phyloP scores from a whole-genome alignment of 495 filamentous ascomycete species.

The Aspergillus sparsus region DNA sequence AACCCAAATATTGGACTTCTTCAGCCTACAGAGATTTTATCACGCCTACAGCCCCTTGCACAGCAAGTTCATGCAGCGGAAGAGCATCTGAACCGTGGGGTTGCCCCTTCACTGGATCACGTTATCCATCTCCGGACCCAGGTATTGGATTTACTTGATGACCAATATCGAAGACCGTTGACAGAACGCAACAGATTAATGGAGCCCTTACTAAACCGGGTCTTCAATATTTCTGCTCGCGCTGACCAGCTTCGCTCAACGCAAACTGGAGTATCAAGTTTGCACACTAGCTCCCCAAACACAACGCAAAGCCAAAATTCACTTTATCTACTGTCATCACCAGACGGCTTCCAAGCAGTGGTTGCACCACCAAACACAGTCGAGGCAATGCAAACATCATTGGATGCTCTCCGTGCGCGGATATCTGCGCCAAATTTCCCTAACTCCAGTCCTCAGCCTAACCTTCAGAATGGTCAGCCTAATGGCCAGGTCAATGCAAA shows the following conservation, averaged over 20 bases:
- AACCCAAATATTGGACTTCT: background rate
- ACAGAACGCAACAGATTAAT: conserved; percentile 25
- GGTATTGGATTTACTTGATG: conserved; percentile 35
- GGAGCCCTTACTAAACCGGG: conserved; percentile 32
- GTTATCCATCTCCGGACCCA: conserved; percentile 38
- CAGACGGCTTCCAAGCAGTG: conserved; percentile 59
- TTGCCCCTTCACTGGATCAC: conserved; percentile 32
- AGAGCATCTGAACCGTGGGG: conserved; percentile 41
- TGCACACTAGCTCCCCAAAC: conserved; percentile 10
- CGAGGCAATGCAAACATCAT: conserved; percentile 48
- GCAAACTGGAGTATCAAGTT: conserved; percentile 20
- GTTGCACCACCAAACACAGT: conserved; percentile 47
- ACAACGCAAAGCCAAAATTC: conserved; percentile 19
- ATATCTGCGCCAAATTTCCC: background rate
- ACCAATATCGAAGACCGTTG: conserved; percentile 27
- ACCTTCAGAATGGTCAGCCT: background rate
- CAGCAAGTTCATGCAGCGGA: conserved; percentile 40
- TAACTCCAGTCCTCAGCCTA: background rate
- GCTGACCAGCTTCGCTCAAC: conserved; percentile 30
- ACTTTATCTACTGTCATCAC: conserved; percentile 64
- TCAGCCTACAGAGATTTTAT: conserved; percentile 24
- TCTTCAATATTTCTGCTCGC: conserved; percentile 34
- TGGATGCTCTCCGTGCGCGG: conserved; percentile 20
- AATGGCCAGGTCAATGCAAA: conserved; percentile 28
- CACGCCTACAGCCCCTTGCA: conserved; percentile 29